Base-by-base conservation (phyloP, 805 yeast genomes). In the Candida taoyuanica region DNA sequence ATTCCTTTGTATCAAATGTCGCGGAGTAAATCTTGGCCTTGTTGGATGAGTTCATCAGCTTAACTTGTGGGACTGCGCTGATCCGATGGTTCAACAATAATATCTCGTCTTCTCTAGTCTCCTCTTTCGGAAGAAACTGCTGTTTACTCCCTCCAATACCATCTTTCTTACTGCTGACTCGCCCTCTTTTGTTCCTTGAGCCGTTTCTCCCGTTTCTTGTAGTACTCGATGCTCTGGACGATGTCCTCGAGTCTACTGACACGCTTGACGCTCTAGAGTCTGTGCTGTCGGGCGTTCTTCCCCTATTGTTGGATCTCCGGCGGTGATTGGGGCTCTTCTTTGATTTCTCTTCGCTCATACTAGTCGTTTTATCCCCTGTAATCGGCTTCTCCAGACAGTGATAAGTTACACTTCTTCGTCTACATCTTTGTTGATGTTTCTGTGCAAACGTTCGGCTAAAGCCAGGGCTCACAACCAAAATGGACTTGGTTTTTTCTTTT, bases 31-130 rank as follows among this genome's bases (percentile, higher is more conserved):
- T 38, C 25, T 44, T 51, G 16, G 50, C 43, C 37, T 31, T 47
- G n/a, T 28, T 41, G 1, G 40, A 44, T 3, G 56, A 46, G 29
- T 46, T 52, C 18, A 49, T 40, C 14, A 50, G 47, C 15, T 37
- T 52, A 16, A 52, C 21, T 28, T 47, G 36, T 1, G 44, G 37
- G 3, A 49, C 41, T 4, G 20, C 5, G 1, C 27, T 12, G 8
- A 49, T 32, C 17, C 33, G 37, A 19, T 49, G 41, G n/a, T 40
- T 36, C 7, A 50, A 18, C 3, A 30, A 28, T 2, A 26, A 16
- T 5, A 53, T 33, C 34, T 53, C 58, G 13, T 37, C 37, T 7
- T 28, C 28, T 18, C 46, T 36, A 17, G 46, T 29, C 5, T 35
- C 42, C 21, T 43, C 45, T 17, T 33, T 33, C 25, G 41, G 27